These are phyloP conservation scores for Diplodia mutila DNA, from an alignment of 2,329 filamentous ascomycete genomes.

Conservation along the genomic window DNA sequence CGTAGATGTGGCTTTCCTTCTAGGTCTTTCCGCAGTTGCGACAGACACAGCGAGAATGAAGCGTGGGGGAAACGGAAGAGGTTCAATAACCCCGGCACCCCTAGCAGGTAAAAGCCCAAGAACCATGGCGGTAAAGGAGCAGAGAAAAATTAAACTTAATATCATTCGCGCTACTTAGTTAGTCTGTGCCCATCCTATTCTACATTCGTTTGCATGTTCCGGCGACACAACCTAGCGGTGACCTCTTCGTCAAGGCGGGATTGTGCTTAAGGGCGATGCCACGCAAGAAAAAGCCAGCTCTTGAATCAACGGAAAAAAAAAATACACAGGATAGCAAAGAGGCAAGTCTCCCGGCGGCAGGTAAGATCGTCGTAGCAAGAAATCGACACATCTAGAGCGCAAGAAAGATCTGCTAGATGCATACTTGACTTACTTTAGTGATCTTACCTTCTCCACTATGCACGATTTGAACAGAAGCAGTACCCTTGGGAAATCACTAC, in stretches of 20 bases:
- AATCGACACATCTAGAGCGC: constrained; percentile 10
- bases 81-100: too few relatives aligned
- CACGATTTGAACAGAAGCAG: background rate
- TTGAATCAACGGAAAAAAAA: background rate
- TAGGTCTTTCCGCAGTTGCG: too few relatives aligned
- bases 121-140: background rate
- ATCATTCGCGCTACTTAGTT: background rate
- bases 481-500: background rate
- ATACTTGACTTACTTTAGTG: constrained; percentile 14
- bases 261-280: background rate
- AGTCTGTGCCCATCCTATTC: background rate
- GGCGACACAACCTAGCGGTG: background rate
- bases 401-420: constrained; percentile 1
- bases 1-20: too few relatives aligned
- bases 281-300: background rate
- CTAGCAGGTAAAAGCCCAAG: background rate
- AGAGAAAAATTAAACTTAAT: background rate
- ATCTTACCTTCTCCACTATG: constrained; percentile 16
- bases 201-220: background rate
- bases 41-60: background rate
- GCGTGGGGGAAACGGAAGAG: too few relatives aligned
- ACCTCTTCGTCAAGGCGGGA: background rate
- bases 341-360: background rate
- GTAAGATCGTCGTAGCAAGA: constrained; percentile 21
- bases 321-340: background rate